phyloP scores from a whole-genome alignment of 176 grass and related monocot genomes.

The Cenchrus purpureus region DNA sequence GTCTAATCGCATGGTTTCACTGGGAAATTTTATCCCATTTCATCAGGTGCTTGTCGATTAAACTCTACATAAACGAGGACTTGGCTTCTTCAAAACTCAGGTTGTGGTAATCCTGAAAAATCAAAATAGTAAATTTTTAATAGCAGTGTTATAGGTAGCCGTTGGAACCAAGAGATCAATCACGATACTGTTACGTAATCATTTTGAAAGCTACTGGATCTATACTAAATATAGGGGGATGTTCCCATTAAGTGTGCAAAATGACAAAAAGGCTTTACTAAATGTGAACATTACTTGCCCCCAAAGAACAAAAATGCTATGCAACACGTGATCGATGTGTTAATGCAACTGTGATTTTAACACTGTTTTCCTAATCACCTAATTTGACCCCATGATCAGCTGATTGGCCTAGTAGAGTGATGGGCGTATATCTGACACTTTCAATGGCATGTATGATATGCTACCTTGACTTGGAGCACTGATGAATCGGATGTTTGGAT shows the following conservation, averaged over 20 bases:
- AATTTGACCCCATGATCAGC: constrained; percentile 14
- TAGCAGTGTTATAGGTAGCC: not conserved
- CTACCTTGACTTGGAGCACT: not conserved
- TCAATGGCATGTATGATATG: not conserved
- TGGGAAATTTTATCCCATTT: constrained; percentile 2
- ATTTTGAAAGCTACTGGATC: not conserved
- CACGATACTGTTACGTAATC: not conserved
- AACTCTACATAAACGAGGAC: not conserved
- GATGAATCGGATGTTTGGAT: constrained; percentile 6
- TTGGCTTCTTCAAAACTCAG: not conserved
- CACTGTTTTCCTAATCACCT: constrained; percentile 23
- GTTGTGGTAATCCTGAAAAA: constrained; percentile 10
- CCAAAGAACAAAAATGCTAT: not conserved
- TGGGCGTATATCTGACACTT: not conserved
- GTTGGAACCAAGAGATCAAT: not conserved
- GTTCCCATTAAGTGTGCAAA: not conserved
- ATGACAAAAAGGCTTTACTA: not conserved
- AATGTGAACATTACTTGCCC: not conserved
- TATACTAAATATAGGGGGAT: constrained; percentile 32
- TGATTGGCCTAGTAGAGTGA: not conserved
- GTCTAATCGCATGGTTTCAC: constrained; percentile 3
- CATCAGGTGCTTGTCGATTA: not conserved
- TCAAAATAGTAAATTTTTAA: constrained; percentile 9
- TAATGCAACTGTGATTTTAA: not conserved
- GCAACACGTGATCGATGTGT: not conserved